These are phyloP conservation scores for Parathielavia hyrcaniae DNA, from an alignment of 495 filamentous ascomycete species.

Conservation along the genomic window DNA sequence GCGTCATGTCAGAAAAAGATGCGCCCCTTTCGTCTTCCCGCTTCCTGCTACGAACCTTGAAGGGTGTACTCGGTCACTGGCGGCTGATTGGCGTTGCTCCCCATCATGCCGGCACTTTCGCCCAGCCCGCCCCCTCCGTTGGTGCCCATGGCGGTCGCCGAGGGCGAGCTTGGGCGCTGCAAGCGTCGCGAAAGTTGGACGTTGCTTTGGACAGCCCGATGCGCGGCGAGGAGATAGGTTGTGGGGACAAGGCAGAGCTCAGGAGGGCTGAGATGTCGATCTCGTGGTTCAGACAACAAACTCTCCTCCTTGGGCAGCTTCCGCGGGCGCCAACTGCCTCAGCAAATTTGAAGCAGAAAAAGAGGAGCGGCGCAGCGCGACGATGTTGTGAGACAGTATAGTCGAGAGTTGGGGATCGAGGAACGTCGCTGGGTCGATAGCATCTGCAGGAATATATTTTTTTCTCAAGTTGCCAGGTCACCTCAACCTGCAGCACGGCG, in stretches of 20 bases:
- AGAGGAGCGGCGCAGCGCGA: neutral
- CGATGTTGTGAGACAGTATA: neutral
- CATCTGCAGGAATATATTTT: slow-evolving; percentile 13
- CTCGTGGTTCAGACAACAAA: neutral
- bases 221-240: slow-evolving; percentile 13
- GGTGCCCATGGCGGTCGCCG: slow-evolving; percentile 57
- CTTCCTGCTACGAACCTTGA: slow-evolving; percentile 59
- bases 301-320: neutral
- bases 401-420: neutral
- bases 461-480: slow-evolving; percentile 13
- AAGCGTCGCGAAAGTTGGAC: slow-evolving; percentile 6
- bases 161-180: slow-evolving; percentile 53
- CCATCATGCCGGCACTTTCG: slow-evolving; percentile 33
- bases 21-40: neutral
- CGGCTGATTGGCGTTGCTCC: slow-evolving; percentile 52
- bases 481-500: slow-evolving; percentile 14
- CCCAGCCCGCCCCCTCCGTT: slow-evolving; percentile 54
- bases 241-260: slow-evolving; percentile 7
- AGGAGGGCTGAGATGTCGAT: neutral
- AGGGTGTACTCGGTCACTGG: slow-evolving; percentile 96
- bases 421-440: neutral
- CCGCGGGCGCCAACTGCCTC: too few species aligned
- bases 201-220: slow-evolving; percentile 25
- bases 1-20: slow-evolving; percentile 13
- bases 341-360: neutral